phyloP scores from a whole-genome alignment of 2,329 filamentous ascomycete genomes.

The Aspergillus niger region DNA sequence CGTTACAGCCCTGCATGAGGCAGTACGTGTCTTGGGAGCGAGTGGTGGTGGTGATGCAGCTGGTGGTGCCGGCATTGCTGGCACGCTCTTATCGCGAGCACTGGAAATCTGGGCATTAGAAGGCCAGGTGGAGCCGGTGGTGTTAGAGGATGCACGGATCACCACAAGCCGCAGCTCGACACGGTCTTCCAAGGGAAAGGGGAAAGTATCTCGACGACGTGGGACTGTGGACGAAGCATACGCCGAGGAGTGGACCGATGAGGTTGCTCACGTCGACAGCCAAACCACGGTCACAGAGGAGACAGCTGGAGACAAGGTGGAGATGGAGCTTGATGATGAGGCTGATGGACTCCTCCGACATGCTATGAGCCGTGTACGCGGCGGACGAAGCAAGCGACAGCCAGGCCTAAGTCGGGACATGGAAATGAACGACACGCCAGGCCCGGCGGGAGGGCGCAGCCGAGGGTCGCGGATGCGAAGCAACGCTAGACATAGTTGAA shows the following conservation, averaged over 20 bases:
- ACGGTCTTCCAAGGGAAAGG: constrained; percentile 31
- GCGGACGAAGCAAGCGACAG: constrained; percentile 22
- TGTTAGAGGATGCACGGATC: constrained; percentile 21
- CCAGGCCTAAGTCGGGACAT: constrained; percentile 15
- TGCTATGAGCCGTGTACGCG: constrained; percentile 39
- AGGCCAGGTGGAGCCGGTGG: constrained; percentile 30
- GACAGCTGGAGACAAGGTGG: constrained; percentile 37
- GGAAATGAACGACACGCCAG: constrained; percentile 29
- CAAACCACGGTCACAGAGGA: constrained; percentile 14
- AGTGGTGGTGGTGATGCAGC: constrained; percentile 50
- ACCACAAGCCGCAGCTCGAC: constrained; percentile 24
- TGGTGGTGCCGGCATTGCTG: constrained; percentile 50
- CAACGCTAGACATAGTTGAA: constrained; percentile 5
- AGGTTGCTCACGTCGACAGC: constrained; percentile 34
- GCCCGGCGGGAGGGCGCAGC: constrained; percentile 19
- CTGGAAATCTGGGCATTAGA: constrained; percentile 51
- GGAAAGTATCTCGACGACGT: constrained; percentile 27
- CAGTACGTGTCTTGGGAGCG: constrained; percentile 49
- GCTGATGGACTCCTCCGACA: constrained; percentile 45
- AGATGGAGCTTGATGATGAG: constrained; percentile 47
- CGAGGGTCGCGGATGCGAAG: constrained; percentile 23
- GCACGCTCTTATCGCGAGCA: constrained; percentile 47
- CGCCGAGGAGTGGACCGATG: constrained; percentile 41
- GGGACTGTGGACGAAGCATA: constrained; percentile 25
- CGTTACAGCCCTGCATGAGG: constrained; percentile 77